These are phyloP conservation scores for Turritis glabra DNA, from an alignment of 345 rosid genomes.

Conservation along the genomic window DNA sequence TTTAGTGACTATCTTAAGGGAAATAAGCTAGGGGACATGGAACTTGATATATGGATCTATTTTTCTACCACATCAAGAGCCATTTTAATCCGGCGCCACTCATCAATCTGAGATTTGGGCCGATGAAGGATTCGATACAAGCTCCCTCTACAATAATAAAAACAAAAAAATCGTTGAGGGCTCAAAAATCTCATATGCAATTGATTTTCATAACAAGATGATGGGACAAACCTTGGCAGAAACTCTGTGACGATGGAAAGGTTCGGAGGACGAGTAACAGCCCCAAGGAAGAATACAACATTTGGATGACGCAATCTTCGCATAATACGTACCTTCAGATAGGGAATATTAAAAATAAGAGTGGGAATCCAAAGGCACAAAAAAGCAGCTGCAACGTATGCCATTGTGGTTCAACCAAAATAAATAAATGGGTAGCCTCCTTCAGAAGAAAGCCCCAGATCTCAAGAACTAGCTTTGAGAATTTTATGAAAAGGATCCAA, in stretches of 20 bases:
- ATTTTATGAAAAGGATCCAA: not conserved
- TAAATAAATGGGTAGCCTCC: slow-evolving; percentile 6
- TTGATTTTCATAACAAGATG: slow-evolving; percentile 1
- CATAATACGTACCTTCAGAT: slow-evolving; percentile 89
- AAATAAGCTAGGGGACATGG: not conserved
- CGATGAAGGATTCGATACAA: slow-evolving; percentile 91
- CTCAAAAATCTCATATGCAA: slow-evolving; percentile 25
- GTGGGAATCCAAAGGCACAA: slow-evolving; percentile 1
- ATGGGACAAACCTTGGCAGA: slow-evolving; percentile 77
- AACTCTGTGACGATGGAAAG: slow-evolving; percentile 95
- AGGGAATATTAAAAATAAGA: not conserved
- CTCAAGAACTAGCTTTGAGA: not conserved
- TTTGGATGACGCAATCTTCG: slow-evolving; percentile 98
- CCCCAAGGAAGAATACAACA: slow-evolving; percentile 96
- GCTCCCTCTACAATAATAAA: slow-evolving; percentile 73
- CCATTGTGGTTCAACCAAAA: slow-evolving; percentile 15
- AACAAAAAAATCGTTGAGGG: not conserved
- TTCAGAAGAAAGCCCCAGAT: not conserved
- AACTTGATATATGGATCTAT: slow-evolving; percentile 14
- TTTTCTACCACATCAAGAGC: slow-evolving; percentile 96
- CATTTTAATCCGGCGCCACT: slow-evolving; percentile 93
- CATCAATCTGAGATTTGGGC: slow-evolving; percentile 89
- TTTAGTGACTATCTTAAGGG: not conserved
- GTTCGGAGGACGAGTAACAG: slow-evolving; percentile 99
- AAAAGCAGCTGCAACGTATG: slow-evolving; percentile 9